Percentiles rank a stretch among this genome's conserved stretches.
Conservation (phyloP, 257 asterid genomes). For the Linaria vulgaris region DNA sequence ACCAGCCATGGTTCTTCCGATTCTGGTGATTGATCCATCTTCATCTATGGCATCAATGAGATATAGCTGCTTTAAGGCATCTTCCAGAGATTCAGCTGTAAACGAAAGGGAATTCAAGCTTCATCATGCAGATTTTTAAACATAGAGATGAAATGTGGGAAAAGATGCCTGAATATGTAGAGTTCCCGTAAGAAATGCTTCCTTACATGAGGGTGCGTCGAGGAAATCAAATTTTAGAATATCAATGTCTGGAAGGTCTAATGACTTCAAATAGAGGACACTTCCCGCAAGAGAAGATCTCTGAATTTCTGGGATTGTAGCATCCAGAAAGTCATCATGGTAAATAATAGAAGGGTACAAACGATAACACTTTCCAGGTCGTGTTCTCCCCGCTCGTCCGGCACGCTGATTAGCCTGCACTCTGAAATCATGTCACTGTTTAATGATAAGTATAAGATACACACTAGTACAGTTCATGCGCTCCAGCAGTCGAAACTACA, state of each 20-base stretch:
- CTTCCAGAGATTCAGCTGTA: constrained; percentile 89
- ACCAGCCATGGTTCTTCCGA: constrained; percentile 95
- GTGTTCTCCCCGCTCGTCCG: constrained; percentile 98
- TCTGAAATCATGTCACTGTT: constrained; percentile 38
- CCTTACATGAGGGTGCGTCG: constrained; percentile 87
- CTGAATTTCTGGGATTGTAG: constrained; percentile 91
- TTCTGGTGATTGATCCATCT: constrained; percentile 70
- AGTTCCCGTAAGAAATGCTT: constrained; percentile 16
- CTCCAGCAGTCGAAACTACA: too few relatives aligned
- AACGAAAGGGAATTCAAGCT: constrained; percentile 25
- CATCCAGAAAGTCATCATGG: constrained; percentile 81
- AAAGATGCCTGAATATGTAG: constrained; percentile 11
- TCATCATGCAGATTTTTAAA: constrained; percentile 16
- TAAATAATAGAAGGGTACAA: constrained; percentile 72
- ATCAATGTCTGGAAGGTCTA: constrained; percentile 88
- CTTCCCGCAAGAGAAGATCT: constrained; percentile 96
- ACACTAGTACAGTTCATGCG: not conserved
- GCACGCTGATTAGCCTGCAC: constrained; percentile 99
- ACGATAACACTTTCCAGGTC: constrained; percentile 92
- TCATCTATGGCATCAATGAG: constrained; percentile 89
- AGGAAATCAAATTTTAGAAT: constrained; percentile 91
- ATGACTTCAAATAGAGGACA: constrained; percentile 87
- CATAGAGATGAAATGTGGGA: constrained; percentile 16
- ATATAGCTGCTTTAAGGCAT: constrained; percentile 86
- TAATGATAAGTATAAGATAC: constrained; percentile 23